Conservation (phyloP, 2,329 filamentous ascomycete species). For the Ceratocystis lukuohia region DNA sequence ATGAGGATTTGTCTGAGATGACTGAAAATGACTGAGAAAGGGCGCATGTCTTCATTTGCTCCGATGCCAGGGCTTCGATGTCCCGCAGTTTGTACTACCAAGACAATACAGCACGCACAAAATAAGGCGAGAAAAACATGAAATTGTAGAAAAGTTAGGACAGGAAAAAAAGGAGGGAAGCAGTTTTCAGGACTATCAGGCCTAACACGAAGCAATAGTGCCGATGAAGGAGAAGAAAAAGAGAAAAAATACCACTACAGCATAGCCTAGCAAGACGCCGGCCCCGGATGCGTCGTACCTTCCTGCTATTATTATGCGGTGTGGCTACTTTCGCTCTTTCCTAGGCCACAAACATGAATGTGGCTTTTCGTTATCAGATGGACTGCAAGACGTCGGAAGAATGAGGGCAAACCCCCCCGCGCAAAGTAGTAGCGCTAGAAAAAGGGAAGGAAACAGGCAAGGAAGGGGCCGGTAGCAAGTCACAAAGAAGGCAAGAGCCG, state of each 20-base stretch:
- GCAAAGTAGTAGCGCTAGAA: neutral
- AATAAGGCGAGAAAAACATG: neutral
- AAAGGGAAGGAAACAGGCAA: neutral
- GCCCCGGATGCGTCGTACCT: no score
- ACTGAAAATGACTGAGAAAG: no score
- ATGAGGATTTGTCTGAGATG: no score
- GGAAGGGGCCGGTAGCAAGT: neutral
- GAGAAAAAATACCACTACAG: no score
- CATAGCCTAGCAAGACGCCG: no score
- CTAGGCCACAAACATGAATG: neutral
- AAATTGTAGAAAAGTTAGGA: neutral
- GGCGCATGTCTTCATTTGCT: no score
- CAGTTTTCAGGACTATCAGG: no score
- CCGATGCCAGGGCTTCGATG: no score
- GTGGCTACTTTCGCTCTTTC: neutral
- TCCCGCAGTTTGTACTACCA: neutral
- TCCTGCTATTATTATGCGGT: no score
- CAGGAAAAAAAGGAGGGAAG: no score
- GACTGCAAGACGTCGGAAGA: neutral
- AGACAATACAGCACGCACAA: neutral
- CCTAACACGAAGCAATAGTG: no score
- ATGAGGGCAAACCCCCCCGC: neutral
- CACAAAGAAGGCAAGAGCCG: neutral
- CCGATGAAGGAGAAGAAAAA: no score
- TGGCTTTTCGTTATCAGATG: slow-evolving; percentile 2